These are phyloP conservation scores for Trichoderma hamatum DNA, from an alignment of 2,329 filamentous ascomycete genomes.

Conservation along the genomic window DNA sequence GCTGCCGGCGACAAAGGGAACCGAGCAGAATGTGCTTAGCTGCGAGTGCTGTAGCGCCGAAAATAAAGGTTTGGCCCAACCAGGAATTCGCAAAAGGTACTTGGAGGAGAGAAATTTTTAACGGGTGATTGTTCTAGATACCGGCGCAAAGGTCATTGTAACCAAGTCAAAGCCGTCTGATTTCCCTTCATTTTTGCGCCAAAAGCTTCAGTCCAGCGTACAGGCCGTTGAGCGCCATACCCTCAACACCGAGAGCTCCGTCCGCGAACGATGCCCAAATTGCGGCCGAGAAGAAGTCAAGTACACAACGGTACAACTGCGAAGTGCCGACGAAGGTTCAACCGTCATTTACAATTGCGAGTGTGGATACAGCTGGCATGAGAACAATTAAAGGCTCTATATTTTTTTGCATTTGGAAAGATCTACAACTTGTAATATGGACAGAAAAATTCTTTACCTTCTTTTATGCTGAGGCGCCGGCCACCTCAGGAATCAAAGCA, in stretches of 20 bases:
- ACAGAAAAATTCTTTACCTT: neutral
- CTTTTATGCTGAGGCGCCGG: conserved; percentile 46
- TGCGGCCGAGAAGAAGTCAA: conserved; percentile 83
- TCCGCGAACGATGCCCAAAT: conserved; percentile 72
- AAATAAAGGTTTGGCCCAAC: conserved; percentile 69
- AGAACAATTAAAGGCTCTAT: conserved; percentile 56
- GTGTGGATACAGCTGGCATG: conserved; percentile 67
- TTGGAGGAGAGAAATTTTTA: conserved; percentile 21
- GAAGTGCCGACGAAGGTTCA: conserved; percentile 91
- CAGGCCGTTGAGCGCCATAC: conserved; percentile 80
- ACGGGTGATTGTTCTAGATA: conserved; percentile 55
- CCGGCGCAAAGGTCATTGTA: conserved; percentile 72
- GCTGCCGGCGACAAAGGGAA: conserved; percentile 77
- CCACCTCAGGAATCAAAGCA: conserved; percentile 76
- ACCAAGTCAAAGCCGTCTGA: conserved; percentile 86
- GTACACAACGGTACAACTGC: conserved; percentile 82
- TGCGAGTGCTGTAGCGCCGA: conserved; percentile 87
- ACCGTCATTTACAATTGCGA: conserved; percentile 90
- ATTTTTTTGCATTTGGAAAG: conserved; percentile 5
- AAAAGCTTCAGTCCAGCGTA: conserved; percentile 80
- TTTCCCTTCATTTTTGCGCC: conserved; percentile 86
- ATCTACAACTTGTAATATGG: neutral
- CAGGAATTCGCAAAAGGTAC: conserved; percentile 10
- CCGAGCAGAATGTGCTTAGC: conserved; percentile 71
- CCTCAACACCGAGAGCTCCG: conserved; percentile 71